Evolutionary conservation across 805 yeast genomes (phyloP), one percentile per base, ranked within the genome.

Genomic region (Metschnikowia shivogae): DNA sequence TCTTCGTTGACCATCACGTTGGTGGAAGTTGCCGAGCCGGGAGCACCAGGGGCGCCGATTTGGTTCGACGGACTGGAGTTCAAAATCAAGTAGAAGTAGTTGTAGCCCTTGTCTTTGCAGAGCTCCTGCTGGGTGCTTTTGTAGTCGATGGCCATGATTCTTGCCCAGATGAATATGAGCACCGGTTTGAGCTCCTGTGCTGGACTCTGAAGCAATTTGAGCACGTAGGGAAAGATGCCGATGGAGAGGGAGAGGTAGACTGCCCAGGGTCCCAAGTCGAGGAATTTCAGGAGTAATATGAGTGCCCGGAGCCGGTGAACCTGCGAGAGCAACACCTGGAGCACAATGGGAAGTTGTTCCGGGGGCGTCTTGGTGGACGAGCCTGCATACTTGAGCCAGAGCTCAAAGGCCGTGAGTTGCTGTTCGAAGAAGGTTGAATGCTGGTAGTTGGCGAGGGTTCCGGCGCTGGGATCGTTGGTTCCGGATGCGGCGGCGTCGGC

Each of bases 231-330:
- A 64, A 92, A 93, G 27, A 93, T 92, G 19, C 98, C 98, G 52
- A 93, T 90, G 6, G 96, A 87, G 28, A 93, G 68, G 0, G 97
- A 95, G 27, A 90, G 69, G 56, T 89, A 87, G 0, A 93, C 98
- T 0, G 99, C 98, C 95, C 97, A 89, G 0, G 99, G 97, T 0
- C 99, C 99, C 31, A 93, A 67, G 63, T 93, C 99, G 35, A 93
- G 71, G 60, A 92, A 93, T 55, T 87, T 79, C 4, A 96, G 84
- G 10, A 93, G 72, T 45, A 93, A 62, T 31, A 87, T 86, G 42
- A 93, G 70, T 0, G 99, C 98, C 26, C 98, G 68, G 12, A 92
- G 76, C 49, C 99, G 77, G 65, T 93, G 98, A 0, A 89, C 95
- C 61, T 95, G 99, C 0, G 97, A 90, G 30, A 93, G 68, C 29